A percentile compares a stretch with the other conserved stretches of the same genome.
Evolutionary conservation across 306 rosid species (phyloP).

Genomic region (Casuarina glauca): DNA sequence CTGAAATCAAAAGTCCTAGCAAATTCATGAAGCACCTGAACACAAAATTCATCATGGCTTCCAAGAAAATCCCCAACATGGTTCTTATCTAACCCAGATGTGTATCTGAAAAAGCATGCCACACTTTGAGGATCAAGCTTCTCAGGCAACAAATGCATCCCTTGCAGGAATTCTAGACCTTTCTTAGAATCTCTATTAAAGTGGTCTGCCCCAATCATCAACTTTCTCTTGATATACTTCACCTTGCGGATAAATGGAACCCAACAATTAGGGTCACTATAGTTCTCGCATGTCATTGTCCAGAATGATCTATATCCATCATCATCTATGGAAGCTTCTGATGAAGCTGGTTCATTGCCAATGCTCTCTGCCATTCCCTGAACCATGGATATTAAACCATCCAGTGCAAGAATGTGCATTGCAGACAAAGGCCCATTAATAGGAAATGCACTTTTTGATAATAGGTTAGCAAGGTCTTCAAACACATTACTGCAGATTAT

Average conservation of each 20-base stretch:
- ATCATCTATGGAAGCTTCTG: constrained; percentile 60
- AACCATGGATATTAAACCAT: constrained; percentile 90
- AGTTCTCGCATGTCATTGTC: constrained; percentile 90
- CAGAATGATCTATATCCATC: constrained; percentile 89
- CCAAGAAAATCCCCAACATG: constrained; percentile 95
- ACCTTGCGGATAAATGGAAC: constrained; percentile 79
- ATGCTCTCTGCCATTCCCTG: constrained; percentile 96
- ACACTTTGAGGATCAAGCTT: constrained; percentile 98
- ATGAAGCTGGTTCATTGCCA: constrained; percentile 60
- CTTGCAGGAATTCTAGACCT: constrained; percentile 97
- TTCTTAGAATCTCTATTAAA: constrained; percentile 98
- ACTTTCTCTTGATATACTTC: constrained; percentile 87
- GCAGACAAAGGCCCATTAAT: constrained; percentile 85
- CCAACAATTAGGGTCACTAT: constrained; percentile 83
- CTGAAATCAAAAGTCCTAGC: constrained; percentile 96
- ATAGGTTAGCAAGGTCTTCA: constrained; percentile 81
- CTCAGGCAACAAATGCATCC: constrained; percentile 93
- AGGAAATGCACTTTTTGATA: constrained; percentile 88
- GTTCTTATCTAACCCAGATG: constrained; percentile 97
- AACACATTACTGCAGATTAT: constrained; percentile 92
- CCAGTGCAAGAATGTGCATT: constrained; percentile 88
- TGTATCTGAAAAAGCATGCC: constrained; percentile 93
- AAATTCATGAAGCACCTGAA: constrained; percentile 98
- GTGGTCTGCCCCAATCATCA: constrained; percentile 99
- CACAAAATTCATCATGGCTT: constrained; percentile 91